Evolutionary conservation across 2,329 filamentous ascomycete species (phyloP).

Genomic region (Fusarium hainanense): DNA sequence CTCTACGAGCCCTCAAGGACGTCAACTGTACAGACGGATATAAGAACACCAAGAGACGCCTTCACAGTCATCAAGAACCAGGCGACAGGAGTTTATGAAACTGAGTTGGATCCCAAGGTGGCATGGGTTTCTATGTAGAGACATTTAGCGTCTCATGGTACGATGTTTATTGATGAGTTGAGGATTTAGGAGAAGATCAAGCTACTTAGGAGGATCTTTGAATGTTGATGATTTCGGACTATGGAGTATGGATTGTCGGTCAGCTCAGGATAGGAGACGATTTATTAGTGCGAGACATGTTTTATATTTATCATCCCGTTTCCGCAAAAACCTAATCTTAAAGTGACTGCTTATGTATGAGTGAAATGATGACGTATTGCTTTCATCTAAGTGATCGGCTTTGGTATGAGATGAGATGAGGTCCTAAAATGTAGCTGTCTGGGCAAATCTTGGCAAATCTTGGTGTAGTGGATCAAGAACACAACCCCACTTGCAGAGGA

Average conservation of each 20-base stretch:
- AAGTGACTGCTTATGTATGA: neutral
- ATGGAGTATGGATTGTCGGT: neutral
- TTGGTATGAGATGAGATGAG: constrained; percentile 23
- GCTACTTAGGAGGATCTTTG: neutral
- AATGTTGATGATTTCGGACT: neutral
- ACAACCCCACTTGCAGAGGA: neutral
- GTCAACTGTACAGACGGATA: neutral
- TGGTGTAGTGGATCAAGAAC: neutral
- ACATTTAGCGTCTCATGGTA: constrained; percentile 2
- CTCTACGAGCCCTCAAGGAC: neutral
- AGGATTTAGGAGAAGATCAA: neutral
- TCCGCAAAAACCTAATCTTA: neutral
- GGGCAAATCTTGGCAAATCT: constrained; percentile 16
- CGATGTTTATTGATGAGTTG: constrained; percentile 2
- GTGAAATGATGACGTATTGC: neutral
- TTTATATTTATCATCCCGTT: constrained; percentile 1
- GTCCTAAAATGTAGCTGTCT: constrained; percentile 1
- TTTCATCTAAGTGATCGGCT: neutral
- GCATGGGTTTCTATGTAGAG: neutral
- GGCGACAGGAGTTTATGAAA: neutral
- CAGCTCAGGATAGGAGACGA: neutral
- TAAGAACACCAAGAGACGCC: neutral
- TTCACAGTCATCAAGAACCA: neutral
- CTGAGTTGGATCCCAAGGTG: neutral
- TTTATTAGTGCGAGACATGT: constrained; percentile 24